These are phyloP conservation scores for Teunomyces stri DNA, from an alignment of 805 yeast species.

Conservation along the genomic window DNA sequence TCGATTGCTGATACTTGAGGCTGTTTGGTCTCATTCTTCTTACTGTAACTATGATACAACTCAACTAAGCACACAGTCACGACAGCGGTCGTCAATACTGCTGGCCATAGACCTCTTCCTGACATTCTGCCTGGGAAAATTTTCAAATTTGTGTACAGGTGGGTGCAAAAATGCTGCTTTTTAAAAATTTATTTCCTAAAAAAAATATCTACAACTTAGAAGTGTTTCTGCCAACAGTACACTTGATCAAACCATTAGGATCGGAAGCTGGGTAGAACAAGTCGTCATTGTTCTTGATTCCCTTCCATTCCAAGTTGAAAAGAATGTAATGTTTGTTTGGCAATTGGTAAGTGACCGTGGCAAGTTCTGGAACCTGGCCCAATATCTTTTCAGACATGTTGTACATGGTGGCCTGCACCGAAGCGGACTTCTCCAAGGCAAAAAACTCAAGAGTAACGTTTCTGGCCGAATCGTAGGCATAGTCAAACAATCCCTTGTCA, in stretches of 20 bases:
- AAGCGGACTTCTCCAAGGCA: constrained; percentile 85
- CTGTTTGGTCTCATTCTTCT: not conserved
- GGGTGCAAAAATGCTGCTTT: not conserved
- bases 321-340: constrained; percentile 93
- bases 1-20: not conserved
- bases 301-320: constrained; percentile 81
- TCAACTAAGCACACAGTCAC: constrained; percentile 37
- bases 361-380: constrained; percentile 52
- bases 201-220: constrained; percentile 46
- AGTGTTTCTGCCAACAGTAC: constrained; percentile 71
- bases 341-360: constrained; percentile 66
- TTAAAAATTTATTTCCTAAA: no score
- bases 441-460: constrained; percentile 69
- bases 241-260: constrained; percentile 89
- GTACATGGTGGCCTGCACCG: constrained; percentile 96
- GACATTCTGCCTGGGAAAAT: constrained; percentile 1
- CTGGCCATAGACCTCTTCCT: constrained; percentile 6
- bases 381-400: constrained; percentile 81
- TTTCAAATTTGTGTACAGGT: constrained; percentile 2
- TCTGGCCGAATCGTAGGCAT: constrained; percentile 60
- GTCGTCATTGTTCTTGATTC: constrained; percentile 74
- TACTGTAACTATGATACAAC: constrained; percentile 25
- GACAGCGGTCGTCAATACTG: constrained; percentile 29
- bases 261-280: constrained; percentile 87
- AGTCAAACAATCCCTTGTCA: constrained; percentile 64